phyloP scores from a whole-genome alignment of 306 rosid species.

The Gleditsia sinensis region DNA sequence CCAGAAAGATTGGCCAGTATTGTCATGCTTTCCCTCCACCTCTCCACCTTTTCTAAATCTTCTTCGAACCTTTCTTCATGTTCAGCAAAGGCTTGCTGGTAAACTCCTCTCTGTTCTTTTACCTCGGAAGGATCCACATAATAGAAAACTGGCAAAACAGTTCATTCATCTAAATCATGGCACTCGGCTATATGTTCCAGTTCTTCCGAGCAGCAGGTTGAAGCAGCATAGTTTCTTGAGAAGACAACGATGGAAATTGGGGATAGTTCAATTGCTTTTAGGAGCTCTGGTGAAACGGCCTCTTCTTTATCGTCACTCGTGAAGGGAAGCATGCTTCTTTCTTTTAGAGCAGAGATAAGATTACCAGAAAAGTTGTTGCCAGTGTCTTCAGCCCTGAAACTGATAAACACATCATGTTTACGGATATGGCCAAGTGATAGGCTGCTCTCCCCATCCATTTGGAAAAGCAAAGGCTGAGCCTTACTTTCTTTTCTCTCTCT shows the following conservation, averaged over 20 bases:
- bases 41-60: background rate
- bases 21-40: background rate
- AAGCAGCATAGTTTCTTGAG: conserved; percentile 7
- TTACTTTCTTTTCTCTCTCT: too few species aligned
- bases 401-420: background rate
- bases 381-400: background rate
- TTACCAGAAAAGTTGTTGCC: background rate
- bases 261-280: background rate
- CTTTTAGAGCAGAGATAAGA: background rate
- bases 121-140: conserved; percentile 24
- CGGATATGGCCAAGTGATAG: background rate
- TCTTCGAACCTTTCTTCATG: conserved; percentile 18
- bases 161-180: background rate
- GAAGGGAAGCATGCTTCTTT: background rate
- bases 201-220: conserved; percentile 32
- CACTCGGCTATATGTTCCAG: background rate
- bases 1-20: background rate
- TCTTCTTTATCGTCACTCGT: conserved; percentile 2
- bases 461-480: too few species aligned
- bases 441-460: background rate
- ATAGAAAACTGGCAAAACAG: conserved; percentile 13
- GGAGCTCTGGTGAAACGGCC: background rate
- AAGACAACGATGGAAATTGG: background rate
- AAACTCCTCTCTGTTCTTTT: background rate
- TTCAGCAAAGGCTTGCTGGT: background rate